These are phyloP conservation scores for Salix dunnii DNA, from an alignment of 345 rosid genomes.

Conservation along the genomic window DNA sequence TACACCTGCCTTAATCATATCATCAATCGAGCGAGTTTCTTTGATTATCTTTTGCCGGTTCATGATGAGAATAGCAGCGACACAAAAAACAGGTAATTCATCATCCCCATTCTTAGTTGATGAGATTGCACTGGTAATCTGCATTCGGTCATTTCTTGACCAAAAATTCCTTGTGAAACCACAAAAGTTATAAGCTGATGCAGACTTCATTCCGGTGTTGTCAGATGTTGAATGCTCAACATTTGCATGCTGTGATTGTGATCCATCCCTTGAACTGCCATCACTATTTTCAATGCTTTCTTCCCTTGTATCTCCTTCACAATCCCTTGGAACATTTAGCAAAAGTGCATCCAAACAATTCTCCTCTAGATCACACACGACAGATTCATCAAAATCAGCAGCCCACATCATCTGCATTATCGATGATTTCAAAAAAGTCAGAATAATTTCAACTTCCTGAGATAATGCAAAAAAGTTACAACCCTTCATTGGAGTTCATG, in stretches of 20 bases:
- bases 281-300: conserved; percentile 40
- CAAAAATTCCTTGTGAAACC: conserved; percentile 69
- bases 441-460: neutral
- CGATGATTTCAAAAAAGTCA: conserved; percentile 12
- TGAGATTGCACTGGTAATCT: conserved; percentile 44
- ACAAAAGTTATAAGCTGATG: conserved; percentile 57
- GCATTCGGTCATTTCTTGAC: conserved; percentile 56
- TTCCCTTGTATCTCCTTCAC: conserved; percentile 41
- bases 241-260: conserved; percentile 43
- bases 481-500: neutral
- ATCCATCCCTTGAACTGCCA: conserved; percentile 34
- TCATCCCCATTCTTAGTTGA: conserved; percentile 61
- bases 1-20: conserved; percentile 77
- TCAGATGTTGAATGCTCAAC: conserved; percentile 41
- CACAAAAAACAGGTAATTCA: conserved; percentile 82
- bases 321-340: conserved; percentile 47
- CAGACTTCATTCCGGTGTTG: conserved; percentile 44
- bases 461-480: neutral
- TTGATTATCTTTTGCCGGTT: conserved; percentile 80
- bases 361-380: conserved; percentile 50
- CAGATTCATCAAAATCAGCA: conserved; percentile 78
- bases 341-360: conserved; percentile 69
- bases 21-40: conserved; percentile 83
- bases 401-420: conserved; percentile 95
- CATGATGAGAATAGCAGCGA: conserved; percentile 79